Conservation (phyloP, 1,284 basidiomycete species). For the Xerocomus nothofagi region DNA sequence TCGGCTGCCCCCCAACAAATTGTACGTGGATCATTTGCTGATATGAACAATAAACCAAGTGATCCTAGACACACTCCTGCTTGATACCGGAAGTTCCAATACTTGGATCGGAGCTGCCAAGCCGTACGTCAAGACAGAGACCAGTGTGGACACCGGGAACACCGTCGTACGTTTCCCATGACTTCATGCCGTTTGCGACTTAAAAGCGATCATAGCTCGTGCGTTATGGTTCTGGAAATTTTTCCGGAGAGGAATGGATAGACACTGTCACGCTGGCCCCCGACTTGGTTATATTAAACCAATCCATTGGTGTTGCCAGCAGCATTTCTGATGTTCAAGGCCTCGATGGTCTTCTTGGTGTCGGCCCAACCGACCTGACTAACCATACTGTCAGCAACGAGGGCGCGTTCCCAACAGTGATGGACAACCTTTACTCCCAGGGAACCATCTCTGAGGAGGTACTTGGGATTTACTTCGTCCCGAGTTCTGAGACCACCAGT, state of each 20-base stretch:
- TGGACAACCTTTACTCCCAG: conserved; percentile 43
- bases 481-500: conserved; percentile 29
- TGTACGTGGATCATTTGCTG: conserved; percentile 33
- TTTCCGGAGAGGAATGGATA: conserved; percentile 51
- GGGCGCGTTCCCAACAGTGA: conserved; percentile 41
- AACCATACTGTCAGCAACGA: conserved; percentile 30
- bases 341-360: conserved; percentile 61
- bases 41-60: neutral
- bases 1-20: conserved; percentile 44
- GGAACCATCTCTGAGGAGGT: conserved; percentile 43
- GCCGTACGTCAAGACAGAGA: conserved; percentile 41
- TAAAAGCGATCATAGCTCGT: conserved; percentile 30
- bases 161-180: conserved; percentile 34
- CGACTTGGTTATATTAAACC: conserved; percentile 45
- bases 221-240: conserved; percentile 51
- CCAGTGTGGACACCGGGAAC: conserved; percentile 44
- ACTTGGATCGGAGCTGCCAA: conserved; percentile 38
- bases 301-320: conserved; percentile 53
- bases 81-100: conserved; percentile 40
- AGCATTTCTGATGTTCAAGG: conserved; percentile 45
- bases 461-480: conserved; percentile 53
- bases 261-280: conserved; percentile 48
- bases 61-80: conserved; percentile 28
- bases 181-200: neutral
- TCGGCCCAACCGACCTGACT: conserved; percentile 55